Percentiles rank a stretch among this genome's conserved stretches.
Evolutionary conservation across 176 grass and related monocot species (phyloP).

Genomic region (Zea luxurians): DNA sequence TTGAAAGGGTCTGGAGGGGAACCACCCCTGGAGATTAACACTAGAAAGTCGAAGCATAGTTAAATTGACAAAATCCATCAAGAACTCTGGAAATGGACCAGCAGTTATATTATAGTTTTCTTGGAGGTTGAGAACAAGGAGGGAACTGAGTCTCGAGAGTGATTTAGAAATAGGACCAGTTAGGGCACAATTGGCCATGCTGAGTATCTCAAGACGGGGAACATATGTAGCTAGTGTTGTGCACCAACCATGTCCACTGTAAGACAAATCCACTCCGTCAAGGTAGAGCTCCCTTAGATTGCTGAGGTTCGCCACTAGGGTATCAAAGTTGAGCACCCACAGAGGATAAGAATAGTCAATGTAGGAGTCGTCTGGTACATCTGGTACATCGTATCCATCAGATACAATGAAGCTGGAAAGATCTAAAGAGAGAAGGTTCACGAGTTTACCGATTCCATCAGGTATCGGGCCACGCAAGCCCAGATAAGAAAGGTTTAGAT

Average conservation of each 20-base stretch:
- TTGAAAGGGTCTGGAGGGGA: neutral
- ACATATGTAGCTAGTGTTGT: neutral
- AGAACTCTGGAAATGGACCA: constrained; percentile 22
- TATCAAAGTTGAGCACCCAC: neutral
- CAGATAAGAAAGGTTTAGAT: no score
- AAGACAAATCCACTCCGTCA: constrained; percentile 8
- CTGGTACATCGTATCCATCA: neutral
- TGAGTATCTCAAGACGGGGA: neutral
- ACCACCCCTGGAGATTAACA: neutral
- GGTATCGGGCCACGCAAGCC: no score
- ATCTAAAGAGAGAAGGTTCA: no score
- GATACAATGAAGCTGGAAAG: neutral
- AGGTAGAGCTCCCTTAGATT: constrained; percentile 12
- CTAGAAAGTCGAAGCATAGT: constrained; percentile 19
- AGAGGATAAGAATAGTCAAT: no score
- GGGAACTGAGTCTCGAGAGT: neutral
- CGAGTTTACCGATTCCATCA: no score
- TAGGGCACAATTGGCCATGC: neutral
- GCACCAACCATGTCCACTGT: neutral
- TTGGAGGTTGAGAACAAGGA: no score
- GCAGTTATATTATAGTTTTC: neutral
- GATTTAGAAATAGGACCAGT: constrained; percentile 1
- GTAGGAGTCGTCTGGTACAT: no score
- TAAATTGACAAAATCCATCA: constrained; percentile 14
- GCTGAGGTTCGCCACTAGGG: neutral